Base-by-base conservation (phyloP, 306 rosid genomes). In the Begonia masoniana region DNA sequence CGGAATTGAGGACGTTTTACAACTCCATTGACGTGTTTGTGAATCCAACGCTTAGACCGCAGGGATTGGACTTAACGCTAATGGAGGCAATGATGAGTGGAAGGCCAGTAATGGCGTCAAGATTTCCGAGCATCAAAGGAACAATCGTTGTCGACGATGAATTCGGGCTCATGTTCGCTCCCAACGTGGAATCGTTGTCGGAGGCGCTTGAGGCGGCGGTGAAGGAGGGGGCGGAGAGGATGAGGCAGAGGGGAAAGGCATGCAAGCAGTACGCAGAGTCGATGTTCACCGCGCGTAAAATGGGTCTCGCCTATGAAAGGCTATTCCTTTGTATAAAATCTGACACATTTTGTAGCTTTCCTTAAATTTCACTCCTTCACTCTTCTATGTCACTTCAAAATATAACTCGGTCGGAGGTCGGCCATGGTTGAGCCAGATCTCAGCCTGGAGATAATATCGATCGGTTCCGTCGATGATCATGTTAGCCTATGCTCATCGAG, bases 61-160 rank as follows among this genome's bases (percentile, higher is more conserved):
- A 91, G 56, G 97, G 97, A 2, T 84, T 91, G 60, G 96, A 91
- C 61, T 85, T 85, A 43, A 91, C 96, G 13, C 76, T 91, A 4
- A 85, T 91, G 94, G 97, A 91, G 70, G 94, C 97, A 13, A 85
- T 85, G 97, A 77, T 82, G 92, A 79, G 80, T 36, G 96, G 94
- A 59, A 91, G 76, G 63, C 81, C 96, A 5, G 77, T 91, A 41
- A 73, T 91, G 81, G 94, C 85, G 15, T 83, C 97, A 24, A 81
- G 86, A 67, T 85, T 83, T 74, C 82, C 96, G 3, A 91, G 96
- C 68, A 91, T 91, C 13, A 85, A 91, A 65, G 96, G 96, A 15
- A 74, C 75, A n/a, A 66, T 91, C 16, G 61, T 91, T 24, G 96
- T 91, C 46, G 71, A 86, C 42, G 84, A 81, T 45, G 97, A 85